Base-by-base conservation (phyloP, 208 protist genomes). In the Herpetomonas tarakana region DNA sequence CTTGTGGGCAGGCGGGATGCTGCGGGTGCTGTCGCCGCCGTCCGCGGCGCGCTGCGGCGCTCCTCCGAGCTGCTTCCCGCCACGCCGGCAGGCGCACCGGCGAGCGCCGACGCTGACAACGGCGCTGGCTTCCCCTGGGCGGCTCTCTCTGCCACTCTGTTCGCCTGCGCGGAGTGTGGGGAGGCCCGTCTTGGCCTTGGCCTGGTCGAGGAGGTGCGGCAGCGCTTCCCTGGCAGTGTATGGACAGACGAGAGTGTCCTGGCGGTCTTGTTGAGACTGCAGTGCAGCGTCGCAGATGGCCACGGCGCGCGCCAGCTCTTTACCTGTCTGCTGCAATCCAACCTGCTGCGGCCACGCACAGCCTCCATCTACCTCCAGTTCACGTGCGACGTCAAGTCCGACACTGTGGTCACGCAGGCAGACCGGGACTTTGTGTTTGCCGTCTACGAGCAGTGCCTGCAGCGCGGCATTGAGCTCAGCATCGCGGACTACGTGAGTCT, bases 181-280 rank as follows among this genome's bases (percentile, higher is more conserved):
- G 58, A 68, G 18, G 73, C 71, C 4, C 38, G 45, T 3, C 45
- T 63, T 0, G 85, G 78, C 2, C 71, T 88, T 1, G 46, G 63
- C 9, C 76, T 92, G 1, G 68, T 92, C 14, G 35, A 52, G 0
- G 66, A 80, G 52, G 74, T 85, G 22, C 75, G 72, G 16, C 53
- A 7, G 12, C 68, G 49, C 45, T 27, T 55, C 6, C 26, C 63
- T 2, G 30, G 63, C 11, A 39, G 56, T 4, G 53, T 61, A 14
- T 84, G 78, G 77, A 62, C 65, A 16, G 72, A 88, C 22, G 82
- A 92, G 58, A 83, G 76, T 38, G 74, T 89, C 1, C 60, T 92
- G 28, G 65, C 81, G 0, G 79, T 83, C 4, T 50, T 81, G 21
- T 63, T 92, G 31, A 81, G 82, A 27, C 74, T 90, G 4, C 86